Base-by-base conservation (phyloP, 495 filamentous ascomycete genomes). In the Penicillium samsonianum region DNA sequence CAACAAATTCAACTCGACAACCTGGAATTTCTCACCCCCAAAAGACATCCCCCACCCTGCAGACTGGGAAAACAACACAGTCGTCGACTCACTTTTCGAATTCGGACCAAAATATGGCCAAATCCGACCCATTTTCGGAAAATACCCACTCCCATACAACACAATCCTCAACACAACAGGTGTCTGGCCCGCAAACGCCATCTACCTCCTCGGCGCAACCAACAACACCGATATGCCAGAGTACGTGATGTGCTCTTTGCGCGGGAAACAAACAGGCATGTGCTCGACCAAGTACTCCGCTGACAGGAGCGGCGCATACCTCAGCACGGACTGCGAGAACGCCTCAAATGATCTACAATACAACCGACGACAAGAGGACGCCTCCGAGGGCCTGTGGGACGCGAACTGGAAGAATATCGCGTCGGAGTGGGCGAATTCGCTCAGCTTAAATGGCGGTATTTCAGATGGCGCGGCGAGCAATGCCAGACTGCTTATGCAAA, bases 21-120 rank as follows among this genome's bases (percentile, higher is more conserved):
- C 38, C 16, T 78, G 70, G 69, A 69, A 58, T 1, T 28, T 12
- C 5, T 12, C 37, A 3, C 53, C 55, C 4, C 56, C 64, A 2
- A 25, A 31, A 12, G 59, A 72, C 40, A 60, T 74, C 28, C 67
- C 5, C 60, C 70, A 12, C 61, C 68, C 11, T 83, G 70, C n/a
- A n/a, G n/a, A 67, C 51, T 78, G 0, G n/a, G n/a, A n/a, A n/a
- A 88, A 88, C 58, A 65, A 65, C 3, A 90, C 88, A 1, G 78
- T 70, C 0, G 81, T 90, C 16, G 88, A 91, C 53, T 80, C 87
- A 28, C 67, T 92, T 22, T 92, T 92, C 63, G 73, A 78, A 14
- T 91, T 86, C 77, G 83, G 81, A 2, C 47, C 63, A 7, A 63
- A 72, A 22, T 78, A 82, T 28, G 63, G 65, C 3, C 73, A 84